Evolutionary conservation across 345 rosid genomes (phyloP).

Genomic region (Eucalyptus erythrocorys): DNA sequence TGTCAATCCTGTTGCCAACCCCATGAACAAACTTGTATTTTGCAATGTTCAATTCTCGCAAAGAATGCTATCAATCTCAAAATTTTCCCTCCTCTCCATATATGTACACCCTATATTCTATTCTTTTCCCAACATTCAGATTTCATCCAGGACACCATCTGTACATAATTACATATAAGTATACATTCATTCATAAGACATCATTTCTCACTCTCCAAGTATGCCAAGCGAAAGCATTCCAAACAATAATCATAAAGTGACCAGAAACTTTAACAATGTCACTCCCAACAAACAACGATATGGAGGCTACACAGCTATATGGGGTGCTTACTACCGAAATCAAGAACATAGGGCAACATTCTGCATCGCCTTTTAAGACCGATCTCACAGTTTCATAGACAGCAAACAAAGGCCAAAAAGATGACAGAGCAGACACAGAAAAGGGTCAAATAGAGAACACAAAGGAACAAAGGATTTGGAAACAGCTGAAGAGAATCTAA

Average conservation of each 20-base stretch:
- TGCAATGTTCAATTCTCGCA: background rate
- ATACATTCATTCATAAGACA: background rate
- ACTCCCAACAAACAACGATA: background rate
- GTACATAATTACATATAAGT: background rate
- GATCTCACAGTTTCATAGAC: background rate
- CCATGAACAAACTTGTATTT: background rate
- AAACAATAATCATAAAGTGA: background rate
- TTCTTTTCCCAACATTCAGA: background rate
- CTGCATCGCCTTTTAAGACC: background rate
- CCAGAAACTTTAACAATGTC: background rate
- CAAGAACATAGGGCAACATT: background rate
- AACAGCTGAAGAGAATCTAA: background rate
- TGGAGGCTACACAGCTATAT: background rate
- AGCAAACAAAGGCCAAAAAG: background rate
- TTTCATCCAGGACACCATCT: background rate
- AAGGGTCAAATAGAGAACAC: background rate
- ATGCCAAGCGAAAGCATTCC: background rate
- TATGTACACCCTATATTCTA: background rate
- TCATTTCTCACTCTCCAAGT: background rate
- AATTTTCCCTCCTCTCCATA: background rate
- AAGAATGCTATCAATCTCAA: background rate
- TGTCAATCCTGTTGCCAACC: background rate
- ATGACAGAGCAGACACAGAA: background rate
- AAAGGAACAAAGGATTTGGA: background rate
- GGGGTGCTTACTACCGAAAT: background rate